Evolutionary conservation across 2,329 filamentous ascomycete genomes (phyloP), one percentile per base, ranked within the genome.

Genomic region (Acrodontium crateriforme): DNA sequence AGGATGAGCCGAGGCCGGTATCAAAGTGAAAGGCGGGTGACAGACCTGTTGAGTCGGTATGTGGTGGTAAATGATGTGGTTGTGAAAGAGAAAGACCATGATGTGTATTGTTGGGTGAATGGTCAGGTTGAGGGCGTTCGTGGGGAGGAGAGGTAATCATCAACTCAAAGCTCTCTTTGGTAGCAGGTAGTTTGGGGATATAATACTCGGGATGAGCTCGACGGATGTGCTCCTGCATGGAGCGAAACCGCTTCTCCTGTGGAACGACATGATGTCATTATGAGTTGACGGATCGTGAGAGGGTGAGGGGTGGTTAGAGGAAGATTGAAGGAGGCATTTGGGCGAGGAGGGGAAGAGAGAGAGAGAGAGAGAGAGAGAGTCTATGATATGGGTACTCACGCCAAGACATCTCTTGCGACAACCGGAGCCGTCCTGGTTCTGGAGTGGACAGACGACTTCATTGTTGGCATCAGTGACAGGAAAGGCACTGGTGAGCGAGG

Each of bases 151-250:
- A 84, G 56, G 75, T 91, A 56, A 95, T 82, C 89, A 95, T 95
- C 55, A 93, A 67, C 50, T 80, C 65, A 59, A 98, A 94, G 74
- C 84, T 94, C 61, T 95, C 87, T 58, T 94, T 87, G 45, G 87
- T 98, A 26, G 89, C 89, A 42, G 89, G 87, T 46, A 95, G 78
- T 70, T 95, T 94, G 27, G 89, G 77, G 46, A 98, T 92, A 62
- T 95, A 95, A 56, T 94, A 79, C 55, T 92, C 84, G 36, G 87
- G 87, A 55, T 98, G 89, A 43, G 89, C 87, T 56, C 89, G 78
- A 48, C 89, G 82, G 50, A 98, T 95, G 53, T 98, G 89, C 69
- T 98, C 89, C 61, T 95, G 89, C 83, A 98, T 95, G 39, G 87
- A 95, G 56, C 89, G 84, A 63, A 85, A 98, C 44, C 82, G 73